Conservation (phyloP, 495 filamentous ascomycete genomes). For the Aspergillus steynii region DNA sequence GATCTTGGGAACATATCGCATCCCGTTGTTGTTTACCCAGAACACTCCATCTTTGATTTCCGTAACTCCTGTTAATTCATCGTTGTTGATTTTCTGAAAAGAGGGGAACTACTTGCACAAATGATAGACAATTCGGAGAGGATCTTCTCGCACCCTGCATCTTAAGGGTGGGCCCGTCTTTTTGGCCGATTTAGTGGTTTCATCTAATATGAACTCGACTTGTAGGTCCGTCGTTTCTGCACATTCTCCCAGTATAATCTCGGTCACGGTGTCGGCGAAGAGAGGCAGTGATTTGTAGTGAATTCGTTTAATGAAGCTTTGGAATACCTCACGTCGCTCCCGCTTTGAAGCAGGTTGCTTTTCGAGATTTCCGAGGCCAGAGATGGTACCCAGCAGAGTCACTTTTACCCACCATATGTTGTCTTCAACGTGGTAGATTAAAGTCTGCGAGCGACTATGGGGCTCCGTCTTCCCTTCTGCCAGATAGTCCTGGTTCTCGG, state of each 20-base stretch:
- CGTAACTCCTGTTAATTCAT: conserved; percentile 11
- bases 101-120: conserved; percentile 14
- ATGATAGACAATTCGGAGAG: conserved; percentile 19
- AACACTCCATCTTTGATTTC: conserved; percentile 10
- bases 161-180: background rate
- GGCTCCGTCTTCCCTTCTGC: conserved; percentile 17
- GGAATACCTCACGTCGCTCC: conserved; percentile 14
- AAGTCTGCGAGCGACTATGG: conserved; percentile 14
- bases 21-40: conserved; percentile 10
- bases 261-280: conserved; percentile 25
- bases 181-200: conserved; percentile 4
- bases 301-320: conserved; percentile 13
- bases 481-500: conserved; percentile 16
- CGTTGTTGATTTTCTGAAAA: conserved; percentile 13
- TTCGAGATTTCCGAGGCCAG: conserved; percentile 5
- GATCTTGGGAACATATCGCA: conserved; percentile 22
- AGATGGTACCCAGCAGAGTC: conserved; percentile 8
- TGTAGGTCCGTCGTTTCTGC: conserved; percentile 1
- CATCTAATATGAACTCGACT: conserved; percentile 2
- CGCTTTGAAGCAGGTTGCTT: conserved; percentile 12
- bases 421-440: conserved; percentile 12
- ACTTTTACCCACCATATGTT: conserved; percentile 20
- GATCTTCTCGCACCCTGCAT: conserved; percentile 19
- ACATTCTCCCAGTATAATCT: conserved; percentile 19
- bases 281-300: conserved; percentile 15